These are phyloP conservation scores for Phoenix roebelenii DNA, from an alignment of 176 grass and related monocot species.

Conservation along the genomic window DNA sequence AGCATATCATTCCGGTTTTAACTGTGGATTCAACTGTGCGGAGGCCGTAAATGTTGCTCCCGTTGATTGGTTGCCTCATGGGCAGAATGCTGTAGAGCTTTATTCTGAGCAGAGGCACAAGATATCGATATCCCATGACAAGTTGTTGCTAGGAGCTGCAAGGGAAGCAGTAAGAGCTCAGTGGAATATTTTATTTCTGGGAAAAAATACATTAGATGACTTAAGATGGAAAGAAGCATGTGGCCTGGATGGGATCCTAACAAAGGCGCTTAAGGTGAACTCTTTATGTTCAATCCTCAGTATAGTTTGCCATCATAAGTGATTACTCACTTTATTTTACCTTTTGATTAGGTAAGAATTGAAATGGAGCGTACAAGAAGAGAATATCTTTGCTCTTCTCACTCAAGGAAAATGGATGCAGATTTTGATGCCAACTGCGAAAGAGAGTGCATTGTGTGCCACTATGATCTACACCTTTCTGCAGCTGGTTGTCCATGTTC, in stretches of 20 bases:
- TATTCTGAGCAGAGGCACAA: slow-evolving; percentile 64
- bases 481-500: slow-evolving; percentile 62
- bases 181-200: slow-evolving; percentile 67
- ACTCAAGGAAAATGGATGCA: slow-evolving; percentile 68
- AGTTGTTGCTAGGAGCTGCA: slow-evolving; percentile 70
- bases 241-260: slow-evolving; percentile 55
- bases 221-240: slow-evolving; percentile 64
- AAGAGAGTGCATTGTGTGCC: slow-evolving; percentile 72
- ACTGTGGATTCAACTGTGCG: slow-evolving; percentile 94
- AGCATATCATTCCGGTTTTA: slow-evolving; percentile 92
- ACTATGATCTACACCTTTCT: slow-evolving; percentile 92
- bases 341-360: slow-evolving; percentile 47
- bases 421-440: slow-evolving; percentile 65
- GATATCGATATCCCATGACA: slow-evolving; percentile 88
- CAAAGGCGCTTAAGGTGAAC: slow-evolving; percentile 72
- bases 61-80: slow-evolving; percentile 91
- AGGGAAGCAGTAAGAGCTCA: slow-evolving; percentile 80
- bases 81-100: slow-evolving; percentile 84
- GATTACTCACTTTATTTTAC: slow-evolving; percentile 21
- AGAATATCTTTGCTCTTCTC: slow-evolving; percentile 40
- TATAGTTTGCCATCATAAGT: not conserved
- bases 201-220: slow-evolving; percentile 48
- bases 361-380: slow-evolving; percentile 48
- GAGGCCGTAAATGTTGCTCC: slow-evolving; percentile 97
- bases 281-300: not conserved